Percentiles rank a stretch among this genome's conserved stretches.
Conservation (phyloP, 1,284 basidiomycete genomes). For the Gymnopus androsaceus region DNA sequence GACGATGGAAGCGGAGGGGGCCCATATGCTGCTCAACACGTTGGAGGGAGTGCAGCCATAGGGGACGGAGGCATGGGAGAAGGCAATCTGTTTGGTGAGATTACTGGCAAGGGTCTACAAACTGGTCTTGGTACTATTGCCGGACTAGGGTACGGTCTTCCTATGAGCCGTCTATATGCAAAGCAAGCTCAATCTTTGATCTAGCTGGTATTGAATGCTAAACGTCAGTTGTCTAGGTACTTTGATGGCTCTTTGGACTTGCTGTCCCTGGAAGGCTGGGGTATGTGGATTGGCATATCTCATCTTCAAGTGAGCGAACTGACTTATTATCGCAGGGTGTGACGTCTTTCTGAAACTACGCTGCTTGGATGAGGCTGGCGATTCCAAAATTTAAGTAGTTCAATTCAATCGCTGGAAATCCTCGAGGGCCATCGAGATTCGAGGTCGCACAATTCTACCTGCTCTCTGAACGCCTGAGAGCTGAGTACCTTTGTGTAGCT, state of each 20-base stretch:
- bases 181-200: slow-evolving; percentile 38
- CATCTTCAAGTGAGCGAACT: neutral
- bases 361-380: slow-evolving; percentile 69
- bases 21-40: slow-evolving; percentile 71
- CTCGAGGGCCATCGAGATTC: too few relatives aligned
- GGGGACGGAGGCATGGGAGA: slow-evolving; percentile 50
- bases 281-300: slow-evolving; percentile 38
- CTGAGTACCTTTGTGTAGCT: too few relatives aligned
- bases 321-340: slow-evolving; percentile 47
- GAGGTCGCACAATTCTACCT: too few relatives aligned
- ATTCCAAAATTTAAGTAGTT: slow-evolving; percentile 40
- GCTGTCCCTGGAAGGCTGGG: slow-evolving; percentile 80
- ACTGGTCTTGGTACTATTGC: slow-evolving; percentile 74
- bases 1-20: slow-evolving; percentile 54
- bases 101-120: slow-evolving; percentile 75
- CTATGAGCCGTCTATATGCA: slow-evolving; percentile 83
- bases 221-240: slow-evolving; percentile 45
- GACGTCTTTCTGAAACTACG: slow-evolving; percentile 78
- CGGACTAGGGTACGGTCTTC: slow-evolving; percentile 82
- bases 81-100: slow-evolving; percentile 70
- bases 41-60: slow-evolving; percentile 69
- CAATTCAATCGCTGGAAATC: neutral
- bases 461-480: too few relatives aligned
- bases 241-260: slow-evolving; percentile 81
- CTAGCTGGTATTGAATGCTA: slow-evolving; percentile 4